A percentile compares a stretch with the other conserved stretches of the same genome.
phyloP scores from a whole-genome alignment of 164 flowering plant species.

The Vitis vinifera region ASM3070453v1 NC_081822.1:9380001-9380500 shows the following conservation, averaged over 20 bases:
- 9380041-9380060: conserved; percentile 65
- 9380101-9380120: not conserved
- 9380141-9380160: not conserved
- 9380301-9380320: no score
- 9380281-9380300: no score
- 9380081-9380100: not conserved
- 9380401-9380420: no score
- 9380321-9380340: no score
- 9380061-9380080: conserved; percentile 49
- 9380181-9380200: no score
- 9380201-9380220: not conserved
- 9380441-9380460: no score
- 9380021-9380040: conserved; percentile 82
- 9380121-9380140: not conserved
- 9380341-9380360: no score
- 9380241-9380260: not conserved
- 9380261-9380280: not conserved
- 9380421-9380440: no score
- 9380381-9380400: no score
- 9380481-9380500: no score
- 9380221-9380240: not conserved
- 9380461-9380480: no score
- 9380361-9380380: no score
- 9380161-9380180: not conserved
- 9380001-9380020: conserved; percentile 97